Percentiles rank a stretch among this genome's conserved stretches.
Evolutionary conservation across 768 basidiomycete genomes (phyloP).

Genomic region (Lyophyllum atratum): DNA sequence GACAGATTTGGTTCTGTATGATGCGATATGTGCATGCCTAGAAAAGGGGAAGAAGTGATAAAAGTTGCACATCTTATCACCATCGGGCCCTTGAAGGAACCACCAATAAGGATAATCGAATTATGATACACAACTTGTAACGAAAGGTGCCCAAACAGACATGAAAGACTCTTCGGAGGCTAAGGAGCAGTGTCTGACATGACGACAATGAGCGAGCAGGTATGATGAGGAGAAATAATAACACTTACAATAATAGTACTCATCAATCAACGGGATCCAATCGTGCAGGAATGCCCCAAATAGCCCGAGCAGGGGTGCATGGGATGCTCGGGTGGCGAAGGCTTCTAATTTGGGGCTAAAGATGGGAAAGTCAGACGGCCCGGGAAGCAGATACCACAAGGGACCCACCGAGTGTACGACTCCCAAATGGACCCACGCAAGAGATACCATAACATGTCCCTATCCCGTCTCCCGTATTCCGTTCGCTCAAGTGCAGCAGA

Average conservation of each 20-base stretch:
- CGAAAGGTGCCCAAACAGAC: background rate
- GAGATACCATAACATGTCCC: conserved; percentile 82
- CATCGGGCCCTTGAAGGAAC: background rate
- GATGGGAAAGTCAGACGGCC: conserved; percentile 2
- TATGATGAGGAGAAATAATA: conserved; percentile 5
- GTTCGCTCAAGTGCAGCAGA: conserved; percentile 67
- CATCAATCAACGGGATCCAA: conserved; percentile 88
- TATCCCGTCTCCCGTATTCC: conserved; percentile 83
- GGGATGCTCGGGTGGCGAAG: conserved; percentile 54
- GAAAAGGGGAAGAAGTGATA: background rate
- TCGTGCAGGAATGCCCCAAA: conserved; percentile 73
- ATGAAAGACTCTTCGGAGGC: background rate
- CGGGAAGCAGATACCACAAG: conserved; percentile 5
- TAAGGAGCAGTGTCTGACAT: conserved; percentile 44
- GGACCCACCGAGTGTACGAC: conserved; percentile 65
- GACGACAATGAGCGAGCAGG: conserved; percentile 3
- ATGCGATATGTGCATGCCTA: background rate
- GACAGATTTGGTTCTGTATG: conserved; percentile 4
- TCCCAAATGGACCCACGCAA: conserved; percentile 87
- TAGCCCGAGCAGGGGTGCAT: conserved; percentile 66
- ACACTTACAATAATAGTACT: conserved; percentile 86
- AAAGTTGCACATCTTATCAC: background rate
- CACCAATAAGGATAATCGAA: conserved; percentile 5
- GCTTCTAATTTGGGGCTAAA: conserved; percentile 73
- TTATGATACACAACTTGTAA: conserved; percentile 18